These are phyloP conservation scores for Hamamelis virginiana DNA, from an alignment of 164 flowering plant genomes.

Conservation along the genomic window DNA sequence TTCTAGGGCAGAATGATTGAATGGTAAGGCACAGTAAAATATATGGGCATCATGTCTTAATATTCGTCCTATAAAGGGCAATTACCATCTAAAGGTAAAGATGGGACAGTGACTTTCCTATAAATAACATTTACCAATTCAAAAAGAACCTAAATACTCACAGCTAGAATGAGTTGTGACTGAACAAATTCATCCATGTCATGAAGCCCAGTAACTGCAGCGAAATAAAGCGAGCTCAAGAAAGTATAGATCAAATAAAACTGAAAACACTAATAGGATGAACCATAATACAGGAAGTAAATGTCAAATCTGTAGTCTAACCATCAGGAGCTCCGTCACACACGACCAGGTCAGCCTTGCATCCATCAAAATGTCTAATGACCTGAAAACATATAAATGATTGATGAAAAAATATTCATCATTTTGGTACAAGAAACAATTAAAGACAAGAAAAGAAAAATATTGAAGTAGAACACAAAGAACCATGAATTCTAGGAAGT, in stretches of 20 bases:
- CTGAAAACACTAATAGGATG: neutral
- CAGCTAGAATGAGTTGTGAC: slow-evolving; percentile 91
- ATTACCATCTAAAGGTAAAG: too few species aligned
- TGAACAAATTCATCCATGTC: slow-evolving; percentile 99
- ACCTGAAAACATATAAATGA: slow-evolving; percentile 46
- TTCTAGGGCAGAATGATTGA: too few species aligned
- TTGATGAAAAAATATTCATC: neutral
- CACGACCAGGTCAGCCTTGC: slow-evolving; percentile 97
- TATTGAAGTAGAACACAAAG: neutral
- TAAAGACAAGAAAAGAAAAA: neutral
- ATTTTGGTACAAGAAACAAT: neutral
- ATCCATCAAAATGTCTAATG: slow-evolving; percentile 96
- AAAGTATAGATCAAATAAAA: neutral
- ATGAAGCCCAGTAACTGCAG: slow-evolving; percentile 95
- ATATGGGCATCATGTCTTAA: neutral
- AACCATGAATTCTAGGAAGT: neutral
- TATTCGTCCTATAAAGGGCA: neutral
- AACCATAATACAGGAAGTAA: neutral
- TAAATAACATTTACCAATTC: neutral
- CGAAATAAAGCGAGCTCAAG: slow-evolving; percentile 7
- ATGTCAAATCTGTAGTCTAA: slow-evolving; percentile 25
- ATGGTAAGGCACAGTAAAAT: neutral
- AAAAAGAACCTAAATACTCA: slow-evolving; percentile 27
- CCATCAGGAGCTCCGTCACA: slow-evolving; percentile 99
- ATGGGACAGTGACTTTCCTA: neutral